phyloP scores from a whole-genome alignment of 805 yeast genomes.

The Candida patagonica region DNA sequence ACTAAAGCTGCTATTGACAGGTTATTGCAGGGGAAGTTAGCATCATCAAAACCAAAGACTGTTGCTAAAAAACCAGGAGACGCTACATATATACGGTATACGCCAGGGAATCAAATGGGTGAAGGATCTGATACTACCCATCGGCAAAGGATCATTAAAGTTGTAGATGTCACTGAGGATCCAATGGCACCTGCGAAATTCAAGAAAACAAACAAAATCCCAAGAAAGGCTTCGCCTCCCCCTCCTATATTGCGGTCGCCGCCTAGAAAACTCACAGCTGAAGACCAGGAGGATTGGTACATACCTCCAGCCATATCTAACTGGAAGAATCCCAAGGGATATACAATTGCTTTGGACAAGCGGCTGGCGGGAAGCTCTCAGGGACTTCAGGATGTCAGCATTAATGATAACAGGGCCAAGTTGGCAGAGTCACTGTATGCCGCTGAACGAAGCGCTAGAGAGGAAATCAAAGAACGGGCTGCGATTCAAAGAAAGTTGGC shows the following conservation, averaged over 20 bases:
- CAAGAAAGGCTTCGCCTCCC: constrained; percentile 66
- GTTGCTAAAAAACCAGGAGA: constrained; percentile 24
- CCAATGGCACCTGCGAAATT: constrained; percentile 81
- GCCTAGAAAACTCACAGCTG: constrained; percentile 46
- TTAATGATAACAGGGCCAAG: constrained; percentile 49
- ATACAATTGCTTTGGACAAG: constrained; percentile 70
- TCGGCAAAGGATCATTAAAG: constrained; percentile 44
- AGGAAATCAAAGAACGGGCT: constrained; percentile 44
- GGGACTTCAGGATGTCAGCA: constrained; percentile 28
- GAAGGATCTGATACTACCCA: constrained; percentile 20
- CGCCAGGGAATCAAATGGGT: constrained; percentile 31
- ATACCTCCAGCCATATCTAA: constrained; percentile 89
- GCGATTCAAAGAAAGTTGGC: constrained; percentile 40
- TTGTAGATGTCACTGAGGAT: constrained; percentile 61
- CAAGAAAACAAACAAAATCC: constrained; percentile 62
- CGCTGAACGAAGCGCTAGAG: constrained; percentile 56
- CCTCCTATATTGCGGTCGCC: constrained; percentile 49
- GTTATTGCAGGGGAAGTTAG: constrained; percentile 38
- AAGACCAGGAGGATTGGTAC: constrained; percentile 71
- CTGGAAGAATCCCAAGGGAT: constrained; percentile 93
- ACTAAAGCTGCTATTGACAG: constrained; percentile 50
- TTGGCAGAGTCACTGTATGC: constrained; percentile 63
- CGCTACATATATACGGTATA: constrained; percentile 38
- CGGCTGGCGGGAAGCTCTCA: constrained; percentile 50
- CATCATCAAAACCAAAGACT: constrained; percentile 26